These are phyloP conservation scores for Phtheirospermum japonicum DNA, from an alignment of 257 asterid species.

Conservation along the genomic window DNA sequence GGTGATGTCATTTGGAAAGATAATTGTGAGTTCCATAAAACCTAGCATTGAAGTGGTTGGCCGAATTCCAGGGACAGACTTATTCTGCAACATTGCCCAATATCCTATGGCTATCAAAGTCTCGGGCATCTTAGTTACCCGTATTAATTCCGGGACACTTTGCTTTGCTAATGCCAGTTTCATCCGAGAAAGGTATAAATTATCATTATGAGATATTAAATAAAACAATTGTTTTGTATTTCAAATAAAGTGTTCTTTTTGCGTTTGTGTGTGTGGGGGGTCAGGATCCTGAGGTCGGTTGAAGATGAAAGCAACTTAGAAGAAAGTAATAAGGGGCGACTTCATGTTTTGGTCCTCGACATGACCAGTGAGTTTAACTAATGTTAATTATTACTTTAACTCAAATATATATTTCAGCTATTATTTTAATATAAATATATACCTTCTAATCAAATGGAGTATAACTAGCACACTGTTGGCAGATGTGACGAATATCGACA, in stretches of 20 bases:
- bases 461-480: background rate
- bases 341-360: conserved; percentile 55
- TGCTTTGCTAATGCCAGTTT: conserved; percentile 84
- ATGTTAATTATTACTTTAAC: too few species aligned
- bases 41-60: conserved; percentile 73
- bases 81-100: conserved; percentile 51
- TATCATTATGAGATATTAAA: too few species aligned
- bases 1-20: conserved; percentile 60
- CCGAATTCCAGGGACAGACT: conserved; percentile 63
- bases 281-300: conserved; percentile 50
- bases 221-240: too few species aligned
- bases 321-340: conserved; percentile 37
- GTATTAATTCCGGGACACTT: conserved; percentile 57
- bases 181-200: conserved; percentile 67
- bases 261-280: background rate
- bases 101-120: conserved; percentile 53
- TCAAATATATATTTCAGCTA: too few species aligned
- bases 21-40: conserved; percentile 49
- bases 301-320: conserved; percentile 33
- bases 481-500: conserved; percentile 76
- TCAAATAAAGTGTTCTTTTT: too few species aligned
- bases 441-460: too few species aligned
- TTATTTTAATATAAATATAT: too few species aligned
- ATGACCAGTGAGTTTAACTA: conserved; percentile 77
- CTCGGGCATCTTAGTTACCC: conserved; percentile 52